Base-by-base conservation (phyloP, 1,284 basidiomycete genomes). In the Irpex rosettiformis region DNA sequence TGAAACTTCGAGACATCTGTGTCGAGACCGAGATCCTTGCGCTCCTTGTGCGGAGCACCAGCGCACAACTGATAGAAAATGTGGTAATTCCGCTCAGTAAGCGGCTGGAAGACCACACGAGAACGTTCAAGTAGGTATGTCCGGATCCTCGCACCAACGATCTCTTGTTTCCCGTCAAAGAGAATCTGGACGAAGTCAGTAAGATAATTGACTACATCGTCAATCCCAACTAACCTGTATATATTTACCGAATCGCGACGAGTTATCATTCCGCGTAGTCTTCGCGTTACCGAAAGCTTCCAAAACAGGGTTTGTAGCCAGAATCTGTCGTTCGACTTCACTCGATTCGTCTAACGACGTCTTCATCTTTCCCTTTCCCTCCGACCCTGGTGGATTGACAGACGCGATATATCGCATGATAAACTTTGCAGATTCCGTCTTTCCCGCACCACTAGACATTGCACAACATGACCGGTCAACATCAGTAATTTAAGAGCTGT, bases 21-120 rank as follows among this genome's bases (percentile, higher is more conserved):
- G 63, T 95, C 92, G 47, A 99, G 81, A 4, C 93, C 94, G 43
- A 99, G 84, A 67, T 97, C 94, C 74, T 97, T 97, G 51, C 94
- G 87, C 71, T 99, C 96, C 71, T 97, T 96, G 24, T 91, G 79
- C 1, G 96, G 96, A 3, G 94, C 95, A 56, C 97, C 97, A 2
- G 96, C 93, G 67, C 96, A 94, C n/a, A 99, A 80, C 73, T 99
- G 97, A 75, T 99, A 99, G 79, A 99, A 99, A 69, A 99, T 98
- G 75, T 99, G 97, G 73, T 99, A 99, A 75, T 99, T 99, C 59
- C 97, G 88, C 75, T 99, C 97, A 21, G 91, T 94, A 65, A 93
- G 83, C 16, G 97, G 96, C 75, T 99, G 97, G 74, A 97, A 98
- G 57, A 98, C 96, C 63, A 99, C 89, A 64, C 97, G 89, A 42